A percentile compares a stretch with the other conserved stretches of the same genome.
phyloP scores from a whole-genome alignment of 352 stramenopile genomes.

The Phytophthora kernoviae region DNA sequence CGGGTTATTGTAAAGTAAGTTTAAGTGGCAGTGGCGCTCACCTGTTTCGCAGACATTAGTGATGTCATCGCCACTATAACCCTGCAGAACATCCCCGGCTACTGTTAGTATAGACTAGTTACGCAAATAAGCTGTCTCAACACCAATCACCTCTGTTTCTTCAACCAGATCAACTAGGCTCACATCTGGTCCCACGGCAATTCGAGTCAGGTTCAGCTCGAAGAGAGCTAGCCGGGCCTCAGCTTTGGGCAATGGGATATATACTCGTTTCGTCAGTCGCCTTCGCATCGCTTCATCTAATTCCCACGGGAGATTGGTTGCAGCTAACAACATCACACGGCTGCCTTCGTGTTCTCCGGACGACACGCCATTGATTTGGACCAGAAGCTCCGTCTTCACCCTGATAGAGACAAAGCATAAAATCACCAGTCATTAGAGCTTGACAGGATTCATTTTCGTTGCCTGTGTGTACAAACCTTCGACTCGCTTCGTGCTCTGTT shows the following conservation, averaged over 20 bases:
- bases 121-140: background rate
- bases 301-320: conserved; percentile 97
- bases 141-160: conserved; percentile 67
- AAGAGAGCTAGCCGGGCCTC: conserved; percentile 74
- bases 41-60: conserved; percentile 63
- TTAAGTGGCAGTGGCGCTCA: conserved; percentile 5
- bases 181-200: conserved; percentile 85
- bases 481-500: conserved; percentile 87
- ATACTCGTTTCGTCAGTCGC: conserved; percentile 96
- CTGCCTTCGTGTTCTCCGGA: conserved; percentile 54
- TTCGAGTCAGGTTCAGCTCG: conserved; percentile 69
- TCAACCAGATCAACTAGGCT: conserved; percentile 71
- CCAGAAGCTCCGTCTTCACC: conserved; percentile 97
- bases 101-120: conserved; percentile 2
- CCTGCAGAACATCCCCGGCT: conserved; percentile 20
- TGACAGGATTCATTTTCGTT: too few species aligned
- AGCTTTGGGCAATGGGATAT: conserved; percentile 62
- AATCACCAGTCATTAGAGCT: background rate
- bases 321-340: conserved; percentile 93
- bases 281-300: conserved; percentile 95
- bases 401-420: conserved; percentile 26
- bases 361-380: conserved; percentile 97
- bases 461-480: conserved; percentile 41
- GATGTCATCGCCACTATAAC: conserved; percentile 66
- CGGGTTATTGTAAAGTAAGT: background rate